Base-by-base conservation (phyloP, 257 asterid species). In the Solanum bulbocastanum region DNA sequence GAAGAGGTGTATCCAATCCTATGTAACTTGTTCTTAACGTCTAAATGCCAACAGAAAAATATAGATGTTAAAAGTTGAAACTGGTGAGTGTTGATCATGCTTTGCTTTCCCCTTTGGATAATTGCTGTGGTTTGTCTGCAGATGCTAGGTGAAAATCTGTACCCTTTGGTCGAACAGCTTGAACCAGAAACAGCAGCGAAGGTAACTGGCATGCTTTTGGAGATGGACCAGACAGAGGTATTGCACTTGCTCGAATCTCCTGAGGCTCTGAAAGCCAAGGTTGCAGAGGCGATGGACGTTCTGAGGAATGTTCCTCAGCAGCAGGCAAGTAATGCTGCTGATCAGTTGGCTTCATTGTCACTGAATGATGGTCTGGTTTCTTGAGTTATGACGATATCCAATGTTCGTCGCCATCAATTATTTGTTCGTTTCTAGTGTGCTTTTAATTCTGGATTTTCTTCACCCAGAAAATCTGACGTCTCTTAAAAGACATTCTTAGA, bases 141-240 rank as follows among this genome's bases (percentile, higher is more conserved):
- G 98, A 93, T 93, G 94, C 83, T 95, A 93, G 97, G 98, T 2
- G 95, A 90, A 44, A 90, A 88, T 74, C 72, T 95, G 52, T 94
- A 91, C 86, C 98, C 98, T 8, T 92, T 93, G 23, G 95, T 95
- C 6, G 93, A 93, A 69, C 91, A 93, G 89, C 46, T 94, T 73
- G 97, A 91, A 92, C 96, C 91, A 3, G 95, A 92, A 39, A 89
- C 91, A 36, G 98, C 98, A 1, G 94, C 92, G 23, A 93, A 93
- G 87, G 94, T 94, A n/a, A 95, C 98, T 4, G 94, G 93, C 56
- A 94, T 93, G 97, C 94, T 94, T 40, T 83, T 95, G 89, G 97
- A 94, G 84, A 94, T 94, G 97, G 98, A 94, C 46, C 95, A 93
- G 87, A 92, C 94, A 0, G 96, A 94, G 87, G 96, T 95, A 4